Conservation (phyloP, 169 alveolate genomes). For the Plasmodium chabaudi region DNA sequence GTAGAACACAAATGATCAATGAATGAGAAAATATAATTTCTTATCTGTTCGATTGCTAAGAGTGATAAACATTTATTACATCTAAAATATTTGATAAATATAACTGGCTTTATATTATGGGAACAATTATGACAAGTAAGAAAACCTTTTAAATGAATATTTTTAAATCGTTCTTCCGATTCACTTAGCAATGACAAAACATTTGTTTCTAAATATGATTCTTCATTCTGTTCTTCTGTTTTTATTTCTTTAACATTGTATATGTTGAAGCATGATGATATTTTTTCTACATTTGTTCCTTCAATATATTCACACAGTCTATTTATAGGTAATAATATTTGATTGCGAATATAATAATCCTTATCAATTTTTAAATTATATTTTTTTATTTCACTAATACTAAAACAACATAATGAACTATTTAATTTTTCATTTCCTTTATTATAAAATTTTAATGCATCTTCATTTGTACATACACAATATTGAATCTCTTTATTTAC, state of each 20-base stretch:
- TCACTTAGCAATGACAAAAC: constrained; percentile 57
- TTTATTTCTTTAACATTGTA: constrained; percentile 64
- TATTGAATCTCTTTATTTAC: constrained; percentile 94
- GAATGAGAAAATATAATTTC: constrained; percentile 65
- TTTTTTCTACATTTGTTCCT: constrained; percentile 89
- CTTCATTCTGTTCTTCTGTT: constrained; percentile 53
- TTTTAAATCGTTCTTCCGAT: constrained; percentile 66
- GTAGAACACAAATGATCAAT: constrained; percentile 41
- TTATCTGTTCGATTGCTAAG: constrained; percentile 38
- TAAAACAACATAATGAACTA: constrained; percentile 90
- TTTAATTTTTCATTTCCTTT: constrained; percentile 54
- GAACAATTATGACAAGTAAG: constrained; percentile 34
- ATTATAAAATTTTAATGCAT: constrained; percentile 39
- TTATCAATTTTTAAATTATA: constrained; percentile 87
- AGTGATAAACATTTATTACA: constrained; percentile 43
- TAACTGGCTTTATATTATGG: constrained; percentile 54
- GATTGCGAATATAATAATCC: constrained; percentile 93
- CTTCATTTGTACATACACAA: constrained; percentile 89
- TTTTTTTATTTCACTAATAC: constrained; percentile 90
- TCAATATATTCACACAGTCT: constrained; percentile 93
- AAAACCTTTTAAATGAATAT: constrained; percentile 68
- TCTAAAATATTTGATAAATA: constrained; percentile 64
- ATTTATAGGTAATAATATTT: constrained; percentile 93
- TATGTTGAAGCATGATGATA: constrained; percentile 74
- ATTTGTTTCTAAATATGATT: constrained; percentile 49